These are phyloP conservation scores for Geotrichum citri-aurantii DNA, from an alignment of 1,139 yeast genomes.

Conservation along the genomic window DNA sequence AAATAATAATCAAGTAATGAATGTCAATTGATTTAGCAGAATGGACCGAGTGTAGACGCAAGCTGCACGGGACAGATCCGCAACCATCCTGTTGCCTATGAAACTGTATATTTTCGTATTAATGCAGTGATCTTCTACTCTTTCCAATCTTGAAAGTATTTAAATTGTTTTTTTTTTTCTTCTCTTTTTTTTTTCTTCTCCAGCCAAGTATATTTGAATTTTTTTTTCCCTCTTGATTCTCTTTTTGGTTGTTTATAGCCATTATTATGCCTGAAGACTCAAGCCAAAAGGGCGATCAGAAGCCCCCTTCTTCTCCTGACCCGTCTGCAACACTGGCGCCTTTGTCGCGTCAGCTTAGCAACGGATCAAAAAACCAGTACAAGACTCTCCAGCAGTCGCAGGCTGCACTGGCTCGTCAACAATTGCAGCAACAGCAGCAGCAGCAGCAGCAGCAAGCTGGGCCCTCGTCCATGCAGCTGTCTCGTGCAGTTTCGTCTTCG, in stretches of 20 bases:
- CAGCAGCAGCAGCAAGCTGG: background rate
- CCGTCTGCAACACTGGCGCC: background rate
- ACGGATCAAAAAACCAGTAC: background rate
- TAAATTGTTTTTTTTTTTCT: background rate
- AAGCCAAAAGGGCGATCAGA: background rate
- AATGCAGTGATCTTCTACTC: no score
- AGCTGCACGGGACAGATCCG: background rate
- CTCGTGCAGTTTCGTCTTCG: background rate
- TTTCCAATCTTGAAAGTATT: no score
- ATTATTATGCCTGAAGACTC: background rate
- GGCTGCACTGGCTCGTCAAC: background rate
- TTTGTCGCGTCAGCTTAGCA: constrained; percentile 4
- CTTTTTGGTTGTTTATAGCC: background rate
- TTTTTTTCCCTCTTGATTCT: background rate
- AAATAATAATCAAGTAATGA: background rate
- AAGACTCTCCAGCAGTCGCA: background rate
- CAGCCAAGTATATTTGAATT: background rate
- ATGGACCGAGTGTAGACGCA: background rate
- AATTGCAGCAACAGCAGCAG: background rate
- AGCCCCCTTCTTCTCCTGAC: background rate
- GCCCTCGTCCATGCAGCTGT: background rate
- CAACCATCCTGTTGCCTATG: background rate
- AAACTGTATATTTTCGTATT: no score
- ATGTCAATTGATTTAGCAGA: background rate
- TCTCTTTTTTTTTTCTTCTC: background rate